These are phyloP conservation scores for Murraya koenigii DNA, from an alignment of 345 rosid species.

Conservation along the genomic window DNA sequence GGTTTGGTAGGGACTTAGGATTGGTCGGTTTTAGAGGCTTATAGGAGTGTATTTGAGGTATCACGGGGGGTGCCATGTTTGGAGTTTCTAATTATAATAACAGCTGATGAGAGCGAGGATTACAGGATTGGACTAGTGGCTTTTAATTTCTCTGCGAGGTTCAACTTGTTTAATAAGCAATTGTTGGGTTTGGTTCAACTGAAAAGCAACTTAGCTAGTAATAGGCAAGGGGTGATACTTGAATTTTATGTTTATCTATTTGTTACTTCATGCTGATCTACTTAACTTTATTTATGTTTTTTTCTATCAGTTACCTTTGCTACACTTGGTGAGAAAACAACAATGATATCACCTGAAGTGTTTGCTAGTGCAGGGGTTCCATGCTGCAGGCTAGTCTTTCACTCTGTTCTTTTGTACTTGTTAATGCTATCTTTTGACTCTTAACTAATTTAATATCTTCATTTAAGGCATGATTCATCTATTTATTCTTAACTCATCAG, in stretches of 20 bases:
- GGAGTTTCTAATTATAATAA: not conserved
- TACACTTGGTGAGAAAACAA: slow-evolving; percentile 95
- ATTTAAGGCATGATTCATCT: not conserved
- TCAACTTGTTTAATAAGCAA: not conserved
- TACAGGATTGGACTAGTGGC: not conserved
- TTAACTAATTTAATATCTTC: not conserved
- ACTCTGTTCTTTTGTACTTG: slow-evolving; percentile 22
- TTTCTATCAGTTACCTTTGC: slow-evolving; percentile 69
- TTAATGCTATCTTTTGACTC: not conserved
- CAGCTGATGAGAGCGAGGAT: not conserved
- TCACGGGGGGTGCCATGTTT: not conserved
- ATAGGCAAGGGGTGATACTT: not conserved
- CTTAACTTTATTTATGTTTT: slow-evolving; percentile 10
- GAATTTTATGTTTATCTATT: slow-evolving; percentile 8
- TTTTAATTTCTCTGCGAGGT: not conserved
- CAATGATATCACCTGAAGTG: slow-evolving; percentile 98
- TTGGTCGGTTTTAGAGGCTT: not conserved
- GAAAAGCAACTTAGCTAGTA: not conserved
- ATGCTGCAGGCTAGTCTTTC: slow-evolving; percentile 80
- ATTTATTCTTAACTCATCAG: slow-evolving; percentile 10
- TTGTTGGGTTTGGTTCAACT: slow-evolving; percentile 9
- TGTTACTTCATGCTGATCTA: not conserved
- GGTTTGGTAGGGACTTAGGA: not conserved
- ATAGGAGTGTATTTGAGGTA: not conserved
- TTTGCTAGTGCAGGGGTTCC: slow-evolving; percentile 87